A percentile compares a stretch with the other conserved stretches of the same genome.
Conservation (phyloP, 805 yeast genomes). For the Barnettozyma botsteinii region DNA sequence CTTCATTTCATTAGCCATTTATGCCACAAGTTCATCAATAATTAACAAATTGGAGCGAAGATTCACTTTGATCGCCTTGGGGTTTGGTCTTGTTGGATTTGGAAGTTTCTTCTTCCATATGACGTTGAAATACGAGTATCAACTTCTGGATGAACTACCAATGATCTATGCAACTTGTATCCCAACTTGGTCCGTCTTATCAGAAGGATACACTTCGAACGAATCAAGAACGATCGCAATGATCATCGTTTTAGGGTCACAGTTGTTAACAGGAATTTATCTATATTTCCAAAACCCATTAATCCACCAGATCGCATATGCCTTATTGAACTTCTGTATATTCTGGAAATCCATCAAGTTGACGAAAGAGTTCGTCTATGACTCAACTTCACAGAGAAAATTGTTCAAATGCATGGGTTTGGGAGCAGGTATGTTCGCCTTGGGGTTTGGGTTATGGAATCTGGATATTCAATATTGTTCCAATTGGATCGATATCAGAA, state of each 20-base stretch:
- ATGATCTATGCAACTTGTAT: conserved; percentile 97
- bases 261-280: conserved; percentile 62
- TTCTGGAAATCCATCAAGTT: conserved; percentile 55
- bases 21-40: conserved; percentile 55
- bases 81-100: conserved; percentile 83
- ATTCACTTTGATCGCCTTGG: conserved; percentile 64
- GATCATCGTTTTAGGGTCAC: conserved; percentile 47
- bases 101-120: conserved; percentile 96
- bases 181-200: conserved; percentile 80
- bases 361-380: conserved; percentile 49
- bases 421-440: conserved; percentile 59
- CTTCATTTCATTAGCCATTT: conserved; percentile 50
- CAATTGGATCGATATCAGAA: conserved; percentile 51
- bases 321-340: conserved; percentile 63
- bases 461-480: conserved; percentile 77
- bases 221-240: conserved; percentile 40
- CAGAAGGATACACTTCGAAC: conserved; percentile 41
- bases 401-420: conserved; percentile 49
- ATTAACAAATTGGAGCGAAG: conserved; percentile 60
- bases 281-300: conserved; percentile 73
- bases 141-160: conserved; percentile 89
- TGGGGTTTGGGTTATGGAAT: conserved; percentile 86
- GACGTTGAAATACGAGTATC: conserved; percentile 87
- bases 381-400: conserved; percentile 38
- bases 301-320: conserved; percentile 85